Evolutionary conservation across 2,329 filamentous ascomycete genomes (phyloP).

Genomic region (Sclerotinia nivalis): DNA sequence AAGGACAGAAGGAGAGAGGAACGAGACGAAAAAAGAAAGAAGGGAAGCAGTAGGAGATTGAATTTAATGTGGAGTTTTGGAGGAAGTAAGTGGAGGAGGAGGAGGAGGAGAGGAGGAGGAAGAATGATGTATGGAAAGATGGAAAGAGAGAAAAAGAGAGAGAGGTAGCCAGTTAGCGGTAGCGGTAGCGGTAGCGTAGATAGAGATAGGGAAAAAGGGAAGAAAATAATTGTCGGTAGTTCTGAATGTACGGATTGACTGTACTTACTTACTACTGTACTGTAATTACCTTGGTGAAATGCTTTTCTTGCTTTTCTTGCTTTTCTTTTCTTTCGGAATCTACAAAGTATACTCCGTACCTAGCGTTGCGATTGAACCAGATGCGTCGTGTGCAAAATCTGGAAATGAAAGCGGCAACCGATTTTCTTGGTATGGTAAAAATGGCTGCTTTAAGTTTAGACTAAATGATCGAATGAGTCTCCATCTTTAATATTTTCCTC

Average conservation of each 20-base stretch:
- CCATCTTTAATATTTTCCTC: background rate
- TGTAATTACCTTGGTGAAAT: too few relatives aligned
- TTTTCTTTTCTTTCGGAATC: too few relatives aligned
- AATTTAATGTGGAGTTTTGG: constrained; percentile 3
- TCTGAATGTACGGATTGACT: too few relatives aligned
- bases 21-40: background rate
- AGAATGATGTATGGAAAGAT: background rate
- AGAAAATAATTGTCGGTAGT: background rate
- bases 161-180: background rate
- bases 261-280: too few relatives aligned
- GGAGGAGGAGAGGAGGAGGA: background rate
- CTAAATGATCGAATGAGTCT: background rate
- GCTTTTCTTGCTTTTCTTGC: too few relatives aligned
- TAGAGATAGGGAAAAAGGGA: background rate
- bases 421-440: background rate
- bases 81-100: background rate
- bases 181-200: background rate
- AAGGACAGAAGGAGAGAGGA: background rate
- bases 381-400: background rate
- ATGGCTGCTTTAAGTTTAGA: background rate
- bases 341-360: too few relatives aligned
- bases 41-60: background rate
- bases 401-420: constrained; percentile 6
- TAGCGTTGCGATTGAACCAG: background rate
- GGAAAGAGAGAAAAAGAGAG: background rate